These are phyloP conservation scores for Candida palmyrensis DNA, from an alignment of 805 yeast genomes.

Conservation along the genomic window DNA sequence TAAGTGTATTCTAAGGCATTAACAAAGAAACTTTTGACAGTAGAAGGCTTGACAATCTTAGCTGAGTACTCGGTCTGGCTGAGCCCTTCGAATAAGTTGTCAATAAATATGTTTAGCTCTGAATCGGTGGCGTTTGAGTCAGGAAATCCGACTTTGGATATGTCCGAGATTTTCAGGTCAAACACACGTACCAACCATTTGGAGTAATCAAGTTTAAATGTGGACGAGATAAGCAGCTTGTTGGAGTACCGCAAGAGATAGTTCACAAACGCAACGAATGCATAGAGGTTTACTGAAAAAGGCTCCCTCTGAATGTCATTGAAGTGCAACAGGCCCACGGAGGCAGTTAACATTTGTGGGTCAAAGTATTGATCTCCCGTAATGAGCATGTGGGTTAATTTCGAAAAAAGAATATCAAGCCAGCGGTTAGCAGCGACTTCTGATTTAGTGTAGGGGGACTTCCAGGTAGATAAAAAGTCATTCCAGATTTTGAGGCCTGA, in stretches of 20 bases:
- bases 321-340: conserved; percentile 13
- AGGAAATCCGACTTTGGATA: conserved; percentile 4
- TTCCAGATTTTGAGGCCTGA: conserved; percentile 16
- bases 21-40: conserved; percentile 27
- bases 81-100: conserved; percentile 26
- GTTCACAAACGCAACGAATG: conserved; percentile 22
- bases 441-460: conserved; percentile 15
- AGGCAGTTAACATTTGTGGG: too few species aligned
- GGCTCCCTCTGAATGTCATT: conserved; percentile 11
- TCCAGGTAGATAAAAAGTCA: conserved; percentile 20
- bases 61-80: conserved; percentile 17
- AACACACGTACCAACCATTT: conserved; percentile 18
- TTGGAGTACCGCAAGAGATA: conserved; percentile 21
- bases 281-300: conserved; percentile 19
- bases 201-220: conserved; percentile 22
- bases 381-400: conserved; percentile 14
- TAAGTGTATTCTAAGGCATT: conserved; percentile 27
- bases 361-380: too few species aligned
- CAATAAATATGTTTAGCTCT: conserved; percentile 21
- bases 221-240: conserved; percentile 9
- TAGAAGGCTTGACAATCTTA: conserved; percentile 16
- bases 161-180: conserved; percentile 6
- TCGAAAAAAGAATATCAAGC: conserved; percentile 23
- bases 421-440: conserved; percentile 32
- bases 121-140: conserved; percentile 4